Base-by-base conservation (phyloP, 2,329 filamentous ascomycete species). In the Colletotrichum cereale region DNA sequence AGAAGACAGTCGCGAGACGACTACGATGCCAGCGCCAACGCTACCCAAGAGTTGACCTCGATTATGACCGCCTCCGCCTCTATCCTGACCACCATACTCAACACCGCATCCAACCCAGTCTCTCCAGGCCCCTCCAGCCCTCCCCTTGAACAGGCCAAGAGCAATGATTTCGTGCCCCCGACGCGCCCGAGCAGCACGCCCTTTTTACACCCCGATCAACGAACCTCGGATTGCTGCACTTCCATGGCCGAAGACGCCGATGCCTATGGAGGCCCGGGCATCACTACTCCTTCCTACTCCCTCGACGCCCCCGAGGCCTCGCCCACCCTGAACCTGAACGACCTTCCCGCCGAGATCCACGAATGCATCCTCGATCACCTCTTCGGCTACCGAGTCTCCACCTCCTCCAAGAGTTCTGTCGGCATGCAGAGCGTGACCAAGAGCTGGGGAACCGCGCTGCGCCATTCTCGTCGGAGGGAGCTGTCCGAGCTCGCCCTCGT, bases 321-420 rank as follows among this genome's bases (percentile, higher is more conserved):
- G 26, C 63, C 55, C 56, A 64, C 71, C 47, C 44, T 74, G 34
- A 71, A 84, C 63, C 80, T 89, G 60, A 82, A 84, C 55, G 80
- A 88, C 73, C 82, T 93, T 1, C 92, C 92, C 1, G 86, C 88
- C 66, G 92, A 94, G 78, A 92, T 94, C 16, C 91, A 93, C 77
- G 91, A 93, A 76, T 88, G 88, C 66, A 91, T 94, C 65, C 83
- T 94, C 18, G 92, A 94, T 78, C 88, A 92, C 74, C 81, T 93
- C 2, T 93, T 93, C 75, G 92, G 91, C 4, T 90, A 91, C 71
- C 87, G 90, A 57, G 87, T 90, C 50, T 91, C 91, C 0, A 84
- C 90, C 6, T 85, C 88, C 24, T 87, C 87, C 52, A 86, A 87
- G 71, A 88, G 87, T 76, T 85, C 86, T 61, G 83, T 88, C 57